Base-by-base conservation (phyloP, 805 yeast species). In the Saturnispora sanitii region DNA sequence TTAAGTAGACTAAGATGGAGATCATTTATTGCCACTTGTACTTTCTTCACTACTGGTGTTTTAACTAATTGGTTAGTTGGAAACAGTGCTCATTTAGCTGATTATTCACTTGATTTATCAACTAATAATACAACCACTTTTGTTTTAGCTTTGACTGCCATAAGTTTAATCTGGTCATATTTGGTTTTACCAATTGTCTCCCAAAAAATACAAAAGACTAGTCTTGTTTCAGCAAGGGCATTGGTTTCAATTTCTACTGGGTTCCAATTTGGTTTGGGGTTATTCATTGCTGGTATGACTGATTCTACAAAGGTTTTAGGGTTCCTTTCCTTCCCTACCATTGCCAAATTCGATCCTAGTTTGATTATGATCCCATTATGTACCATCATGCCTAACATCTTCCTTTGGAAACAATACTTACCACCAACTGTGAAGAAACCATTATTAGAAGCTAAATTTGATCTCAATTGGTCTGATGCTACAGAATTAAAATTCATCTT, bases 231-330 rank as follows among this genome's bases (percentile, higher is more conserved):
- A 12, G 28, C 43, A 15, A 28, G 36, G 5, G 16, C 45, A 6
- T 39, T 45, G 3, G 37, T 45, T 15, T n/a, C 45, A 9, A 6
- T 54, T 2, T 31, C 49, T 11, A 43, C 60, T 3, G 66, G 65
- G 4, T 49, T 57, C 18, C 33, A 52, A 15, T 71, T 71, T 49
- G 75, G 74, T 0, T 34, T 66, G n/a, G 77, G 77, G 0, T 51
- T 71, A 13, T 51, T 60, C 17, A 53, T 71, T 15, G 55, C 74
- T 2, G 77, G 77, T 2, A 68, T 72, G 71, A 61, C 67, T 1
- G 47, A 59, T 12, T 65, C 70, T 0, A 42, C 57, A 0, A 72
- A 69, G 45, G 70, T 72, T 0, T 49, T 62, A 1, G 76, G 77
- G 2, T 71, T 72, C 45, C 50, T 72, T 20, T 54, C 73, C 0